phyloP scores from a whole-genome alignment of 1,284 basidiomycete genomes.

The Ganoderma lingzhi region DNA sequence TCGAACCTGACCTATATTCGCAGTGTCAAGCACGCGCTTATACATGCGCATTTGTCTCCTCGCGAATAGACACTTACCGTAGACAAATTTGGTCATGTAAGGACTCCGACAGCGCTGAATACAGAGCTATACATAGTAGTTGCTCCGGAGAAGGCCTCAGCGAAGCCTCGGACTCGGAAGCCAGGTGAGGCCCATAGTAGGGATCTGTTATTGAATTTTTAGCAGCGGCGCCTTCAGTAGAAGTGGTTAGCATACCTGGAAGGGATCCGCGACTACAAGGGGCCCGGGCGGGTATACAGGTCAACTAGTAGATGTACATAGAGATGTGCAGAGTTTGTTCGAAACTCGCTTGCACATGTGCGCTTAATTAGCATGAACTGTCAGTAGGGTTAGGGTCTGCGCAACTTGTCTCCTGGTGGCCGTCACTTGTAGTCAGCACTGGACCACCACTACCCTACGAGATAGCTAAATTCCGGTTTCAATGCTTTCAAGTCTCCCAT shows the following conservation, averaged over 20 bases:
- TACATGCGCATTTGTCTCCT: no score
- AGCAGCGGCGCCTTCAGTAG: background rate
- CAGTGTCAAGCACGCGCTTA: no score
- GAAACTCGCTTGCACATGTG: background rate
- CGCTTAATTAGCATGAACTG: background rate
- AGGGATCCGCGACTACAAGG: background rate
- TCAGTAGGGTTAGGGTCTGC: background rate
- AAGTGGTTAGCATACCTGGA: background rate
- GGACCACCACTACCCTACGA: no score
- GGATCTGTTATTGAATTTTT: background rate
- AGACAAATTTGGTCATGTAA: no score
- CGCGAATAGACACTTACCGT: no score
- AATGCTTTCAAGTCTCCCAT: no score
- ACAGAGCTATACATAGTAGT: background rate
- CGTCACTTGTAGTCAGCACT: no score
- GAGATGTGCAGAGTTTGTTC: background rate
- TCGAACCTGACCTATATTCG: no score
- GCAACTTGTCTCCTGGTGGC: background rate
- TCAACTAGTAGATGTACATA: no score
- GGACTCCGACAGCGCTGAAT: background rate
- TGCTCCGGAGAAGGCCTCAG: background rate
- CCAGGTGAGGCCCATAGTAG: background rate
- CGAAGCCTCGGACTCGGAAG: background rate
- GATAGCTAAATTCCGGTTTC: no score
- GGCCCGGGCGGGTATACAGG: background rate